Evolutionary conservation across 2,329 filamentous ascomycete species (phyloP).

Genomic region (Colletotrichum aenigma): DNA sequence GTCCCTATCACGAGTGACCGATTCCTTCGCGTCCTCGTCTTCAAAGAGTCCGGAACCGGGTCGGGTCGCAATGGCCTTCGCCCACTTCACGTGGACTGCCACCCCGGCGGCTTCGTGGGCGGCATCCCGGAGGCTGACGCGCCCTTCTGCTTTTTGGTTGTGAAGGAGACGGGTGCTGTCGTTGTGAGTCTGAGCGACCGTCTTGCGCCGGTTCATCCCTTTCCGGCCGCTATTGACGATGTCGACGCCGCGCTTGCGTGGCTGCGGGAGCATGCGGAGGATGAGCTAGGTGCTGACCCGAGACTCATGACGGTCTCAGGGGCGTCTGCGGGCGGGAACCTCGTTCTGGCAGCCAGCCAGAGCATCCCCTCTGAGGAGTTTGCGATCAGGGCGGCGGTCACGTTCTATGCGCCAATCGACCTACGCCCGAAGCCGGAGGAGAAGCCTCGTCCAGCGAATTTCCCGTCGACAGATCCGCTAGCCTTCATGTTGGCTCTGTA

Average conservation of each 20-base stretch:
- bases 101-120: conserved; percentile 48
- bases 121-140: conserved; percentile 44
- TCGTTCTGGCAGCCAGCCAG: conserved; percentile 40
- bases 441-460: conserved; percentile 37
- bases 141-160: conserved; percentile 35
- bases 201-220: conserved; percentile 54
- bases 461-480: conserved; percentile 42
- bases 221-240: conserved; percentile 53
- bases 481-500: conserved; percentile 43
- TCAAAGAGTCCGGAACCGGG: conserved; percentile 26
- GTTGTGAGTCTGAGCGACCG: conserved; percentile 56
- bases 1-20: conserved; percentile 31
- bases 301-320: conserved; percentile 46
- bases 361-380: background rate
- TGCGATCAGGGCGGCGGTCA: conserved; percentile 41
- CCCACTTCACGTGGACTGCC: conserved; percentile 48
- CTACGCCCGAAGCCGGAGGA: conserved; percentile 39
- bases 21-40: conserved; percentile 37
- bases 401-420: conserved; percentile 44
- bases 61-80: conserved; percentile 24
- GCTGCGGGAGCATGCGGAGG: conserved; percentile 40
- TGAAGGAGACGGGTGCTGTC: conserved; percentile 43
- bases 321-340: conserved; percentile 46
- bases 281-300: conserved; percentile 39
- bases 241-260: conserved; percentile 46